Evolutionary conservation across 1,284 basidiomycete genomes (phyloP).

Genomic region (Pholiota adiposa): DNA sequence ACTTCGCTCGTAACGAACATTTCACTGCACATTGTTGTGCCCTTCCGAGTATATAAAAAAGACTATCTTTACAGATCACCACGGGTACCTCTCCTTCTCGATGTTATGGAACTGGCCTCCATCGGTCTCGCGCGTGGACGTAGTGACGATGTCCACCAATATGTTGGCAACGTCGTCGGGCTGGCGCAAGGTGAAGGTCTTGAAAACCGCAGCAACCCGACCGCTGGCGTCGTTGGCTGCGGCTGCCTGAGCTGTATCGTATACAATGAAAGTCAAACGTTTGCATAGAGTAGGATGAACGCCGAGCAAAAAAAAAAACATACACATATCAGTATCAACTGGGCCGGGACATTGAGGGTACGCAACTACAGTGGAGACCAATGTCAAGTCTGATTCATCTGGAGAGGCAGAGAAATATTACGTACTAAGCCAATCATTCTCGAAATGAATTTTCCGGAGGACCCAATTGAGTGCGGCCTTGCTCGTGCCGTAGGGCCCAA

Average conservation of each 20-base stretch:
- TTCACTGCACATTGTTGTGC: too few relatives aligned
- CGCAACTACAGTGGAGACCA: neutral
- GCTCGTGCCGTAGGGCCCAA: slow-evolving; percentile 8
- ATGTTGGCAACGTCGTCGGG: neutral
- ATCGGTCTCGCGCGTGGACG: slow-evolving; percentile 14
- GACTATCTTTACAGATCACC: too few relatives aligned
- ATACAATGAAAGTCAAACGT: too few relatives aligned
- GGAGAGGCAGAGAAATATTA: neutral
- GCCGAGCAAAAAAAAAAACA: neutral
- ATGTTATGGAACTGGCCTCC: slow-evolving; percentile 21
- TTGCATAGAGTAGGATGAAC: neutral
- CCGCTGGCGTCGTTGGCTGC: neutral
- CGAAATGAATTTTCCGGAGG: slow-evolving; percentile 20
- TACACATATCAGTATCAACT: slow-evolving; percentile 20
- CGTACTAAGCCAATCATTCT: slow-evolving; percentile 22
- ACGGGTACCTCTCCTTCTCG: slow-evolving; percentile 8
- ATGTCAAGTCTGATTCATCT: neutral
- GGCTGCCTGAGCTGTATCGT: neutral
- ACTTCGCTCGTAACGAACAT: too few relatives aligned
- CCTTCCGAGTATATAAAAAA: too few relatives aligned
- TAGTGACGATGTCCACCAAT: slow-evolving; percentile 12
- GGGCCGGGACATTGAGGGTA: slow-evolving; percentile 18
- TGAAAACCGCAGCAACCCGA: neutral
- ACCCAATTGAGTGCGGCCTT: slow-evolving; percentile 20
- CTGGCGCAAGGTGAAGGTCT: neutral